A percentile compares a stretch with the other conserved stretches of the same genome.
Evolutionary conservation across 768 basidiomycete genomes (phyloP).

Genomic region (Suillus occidentalis): DNA sequence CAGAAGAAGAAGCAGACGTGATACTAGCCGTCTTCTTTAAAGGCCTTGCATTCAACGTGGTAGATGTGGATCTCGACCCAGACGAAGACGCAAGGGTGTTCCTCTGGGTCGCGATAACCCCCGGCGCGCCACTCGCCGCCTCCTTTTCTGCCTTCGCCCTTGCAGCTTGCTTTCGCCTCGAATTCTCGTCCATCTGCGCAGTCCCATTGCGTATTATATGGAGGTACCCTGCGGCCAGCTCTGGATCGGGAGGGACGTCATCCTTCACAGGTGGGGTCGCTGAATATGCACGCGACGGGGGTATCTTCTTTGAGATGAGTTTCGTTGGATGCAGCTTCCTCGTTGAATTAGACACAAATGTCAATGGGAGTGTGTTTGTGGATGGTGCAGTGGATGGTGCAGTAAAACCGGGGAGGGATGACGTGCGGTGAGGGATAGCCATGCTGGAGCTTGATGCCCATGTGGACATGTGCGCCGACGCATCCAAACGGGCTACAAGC

Average conservation of each 20-base stretch:
- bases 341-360: neutral
- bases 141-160: slow-evolving; percentile 15
- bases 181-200: slow-evolving; percentile 25
- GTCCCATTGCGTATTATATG: slow-evolving; percentile 23
- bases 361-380: neutral
- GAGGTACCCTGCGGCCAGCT: neutral
- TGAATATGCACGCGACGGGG: neutral
- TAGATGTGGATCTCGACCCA: neutral
- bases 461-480: neutral
- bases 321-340: neutral
- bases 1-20: neutral
- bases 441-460: slow-evolving; percentile 2
- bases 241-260: neutral
- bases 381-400: neutral
- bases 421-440: neutral
- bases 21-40: neutral
- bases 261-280: neutral
- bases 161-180: slow-evolving; percentile 26
- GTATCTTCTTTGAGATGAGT: slow-evolving; percentile 1
- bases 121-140: slow-evolving; percentile 6
- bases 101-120: neutral
- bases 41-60: neutral
- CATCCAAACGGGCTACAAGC: neutral
- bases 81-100: neutral
- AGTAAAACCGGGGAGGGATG: neutral